A percentile compares a stretch with the other conserved stretches of the same genome.
These are phyloP conservation scores for Exophiala calicioides DNA, from an alignment of 2,329 filamentous ascomycete species.

Conservation along the genomic window DNA sequence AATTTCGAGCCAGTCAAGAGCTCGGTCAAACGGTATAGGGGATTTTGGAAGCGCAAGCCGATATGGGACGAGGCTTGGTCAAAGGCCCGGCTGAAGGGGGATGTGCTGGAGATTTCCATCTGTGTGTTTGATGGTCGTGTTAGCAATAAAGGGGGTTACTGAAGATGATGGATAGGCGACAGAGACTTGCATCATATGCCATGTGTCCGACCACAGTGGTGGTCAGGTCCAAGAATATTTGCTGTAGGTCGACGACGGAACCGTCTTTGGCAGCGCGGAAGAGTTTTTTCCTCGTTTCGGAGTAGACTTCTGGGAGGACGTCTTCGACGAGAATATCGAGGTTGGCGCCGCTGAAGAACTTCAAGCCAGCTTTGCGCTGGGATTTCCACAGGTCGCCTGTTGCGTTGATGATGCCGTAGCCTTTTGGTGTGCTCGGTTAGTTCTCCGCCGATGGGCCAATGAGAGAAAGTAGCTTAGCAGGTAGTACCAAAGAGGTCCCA, in stretches of 20 bases:
- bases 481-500: constrained; percentile 61
- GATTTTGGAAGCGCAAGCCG: constrained; percentile 65
- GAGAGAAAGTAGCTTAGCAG: too few relatives aligned
- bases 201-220: constrained; percentile 67
- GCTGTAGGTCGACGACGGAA: constrained; percentile 56
- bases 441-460: too few relatives aligned
- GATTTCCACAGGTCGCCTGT: constrained; percentile 65
- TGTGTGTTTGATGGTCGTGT: constrained; percentile 27
- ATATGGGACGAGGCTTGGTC: constrained; percentile 63
- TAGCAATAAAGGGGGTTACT: constrained; percentile 7
- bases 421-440: too few relatives aligned
- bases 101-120: constrained; percentile 66
- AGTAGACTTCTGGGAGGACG: constrained; percentile 58
- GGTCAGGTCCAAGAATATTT: constrained; percentile 64
- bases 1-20: constrained; percentile 52
- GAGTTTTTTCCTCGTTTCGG: constrained; percentile 46
- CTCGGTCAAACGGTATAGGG: constrained; percentile 63
- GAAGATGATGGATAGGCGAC: neutral
- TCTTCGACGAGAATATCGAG: constrained; percentile 59
- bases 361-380: constrained; percentile 61
- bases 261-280: constrained; percentile 33
- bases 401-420: constrained; percentile 66
- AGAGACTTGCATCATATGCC: constrained; percentile 58
- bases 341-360: constrained; percentile 61
- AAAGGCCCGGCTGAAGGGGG: constrained; percentile 62